Percentiles rank a stretch among this genome's conserved stretches.
phyloP scores from a whole-genome alignment of 768 basidiomycete genomes.

The Flagelloscypha sp. region DNA sequence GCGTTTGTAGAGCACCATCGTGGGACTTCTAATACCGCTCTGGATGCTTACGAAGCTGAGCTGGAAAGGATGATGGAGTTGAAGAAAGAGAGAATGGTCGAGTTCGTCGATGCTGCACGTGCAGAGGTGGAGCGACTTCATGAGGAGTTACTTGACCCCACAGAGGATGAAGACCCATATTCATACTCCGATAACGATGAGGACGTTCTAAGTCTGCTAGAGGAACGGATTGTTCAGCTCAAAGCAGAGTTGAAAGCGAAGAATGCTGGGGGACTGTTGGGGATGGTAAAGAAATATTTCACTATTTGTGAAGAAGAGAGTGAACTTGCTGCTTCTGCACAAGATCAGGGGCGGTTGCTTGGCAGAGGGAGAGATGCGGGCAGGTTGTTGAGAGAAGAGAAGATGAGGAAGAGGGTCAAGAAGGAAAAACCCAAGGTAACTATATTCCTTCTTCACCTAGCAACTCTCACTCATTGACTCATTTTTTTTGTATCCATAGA shows the following conservation, averaged over 20 bases:
- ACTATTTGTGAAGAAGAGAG: conserved; percentile 86
- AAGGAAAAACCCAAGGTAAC: conserved; percentile 89
- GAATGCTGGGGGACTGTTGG: too few relatives aligned
- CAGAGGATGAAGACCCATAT: too few relatives aligned
- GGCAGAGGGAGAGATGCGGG: conserved; percentile 84
- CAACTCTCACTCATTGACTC: conserved; percentile 1
- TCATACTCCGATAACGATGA: conserved; percentile 90
- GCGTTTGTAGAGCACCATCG: conserved; percentile 84
- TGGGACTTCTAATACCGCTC: conserved; percentile 70
- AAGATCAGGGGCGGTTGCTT: conserved; percentile 74
- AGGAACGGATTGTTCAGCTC: conserved; percentile 73
- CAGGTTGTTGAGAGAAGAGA: conserved; percentile 84
- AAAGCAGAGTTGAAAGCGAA: conserved; percentile 78
- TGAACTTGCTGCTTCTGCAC: conserved; percentile 73
- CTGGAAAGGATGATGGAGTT: conserved; percentile 84
- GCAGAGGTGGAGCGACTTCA: conserved; percentile 74
- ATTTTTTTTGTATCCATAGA: not conserved
- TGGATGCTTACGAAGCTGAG: conserved; percentile 83
- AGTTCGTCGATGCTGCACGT: conserved; percentile 76
- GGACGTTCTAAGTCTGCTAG: conserved; percentile 77
- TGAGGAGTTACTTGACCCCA: too few relatives aligned
- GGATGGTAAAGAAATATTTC: conserved; percentile 79
- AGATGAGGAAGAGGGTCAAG: conserved; percentile 89
- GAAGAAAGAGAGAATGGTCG: conserved; percentile 79
- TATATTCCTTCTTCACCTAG: conserved; percentile 5